Percentiles rank a stretch among this genome's conserved stretches.
Evolutionary conservation across 2,329 filamentous ascomycete species (phyloP).

Genomic region (Pestalotiopsis sp.): DNA sequence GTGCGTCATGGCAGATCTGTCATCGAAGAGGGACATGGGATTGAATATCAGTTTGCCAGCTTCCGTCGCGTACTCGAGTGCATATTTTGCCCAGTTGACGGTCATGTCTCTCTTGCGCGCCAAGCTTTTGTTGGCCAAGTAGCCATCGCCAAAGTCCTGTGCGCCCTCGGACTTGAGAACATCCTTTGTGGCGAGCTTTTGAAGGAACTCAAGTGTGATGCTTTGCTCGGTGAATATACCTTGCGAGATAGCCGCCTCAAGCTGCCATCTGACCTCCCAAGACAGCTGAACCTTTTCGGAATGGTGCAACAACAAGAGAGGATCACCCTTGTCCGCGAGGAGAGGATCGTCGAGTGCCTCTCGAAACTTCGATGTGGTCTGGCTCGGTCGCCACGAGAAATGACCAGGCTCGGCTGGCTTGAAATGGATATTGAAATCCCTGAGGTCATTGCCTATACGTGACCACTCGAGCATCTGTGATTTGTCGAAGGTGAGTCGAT

Average conservation of each 20-base stretch:
- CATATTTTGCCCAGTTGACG: constrained; percentile 56
- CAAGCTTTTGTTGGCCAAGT: constrained; percentile 11
- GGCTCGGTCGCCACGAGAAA: constrained; percentile 43
- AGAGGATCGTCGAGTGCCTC: constrained; percentile 35
- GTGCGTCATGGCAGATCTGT: constrained; percentile 51
- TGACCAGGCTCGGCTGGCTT: constrained; percentile 32
- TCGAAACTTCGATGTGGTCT: constrained; percentile 40
- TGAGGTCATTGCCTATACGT: constrained; percentile 55
- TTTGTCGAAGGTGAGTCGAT: constrained; percentile 46
- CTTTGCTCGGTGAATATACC: constrained; percentile 76
- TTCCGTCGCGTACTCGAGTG: constrained; percentile 76
- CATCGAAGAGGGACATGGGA: constrained; percentile 72
- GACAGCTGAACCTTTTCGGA: constrained; percentile 50
- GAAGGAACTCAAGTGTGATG: constrained; percentile 69
- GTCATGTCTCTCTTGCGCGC: constrained; percentile 5
- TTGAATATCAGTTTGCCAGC: constrained; percentile 64
- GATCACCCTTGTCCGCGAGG: constrained; percentile 17
- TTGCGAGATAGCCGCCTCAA: constrained; percentile 90
- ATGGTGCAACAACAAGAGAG: constrained; percentile 33
- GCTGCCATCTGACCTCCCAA: constrained; percentile 81
- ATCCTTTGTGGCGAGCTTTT: constrained; percentile 45
- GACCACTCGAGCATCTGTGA: constrained; percentile 35
- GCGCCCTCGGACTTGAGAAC: constrained; percentile 43
- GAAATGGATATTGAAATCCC: constrained; percentile 72
- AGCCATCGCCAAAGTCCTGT: constrained; percentile 7